Evolutionary conservation across 2,329 filamentous ascomycete species (phyloP), one percentile per base, ranked within the genome.

Genomic region (Hypoxylon sp.): DNA sequence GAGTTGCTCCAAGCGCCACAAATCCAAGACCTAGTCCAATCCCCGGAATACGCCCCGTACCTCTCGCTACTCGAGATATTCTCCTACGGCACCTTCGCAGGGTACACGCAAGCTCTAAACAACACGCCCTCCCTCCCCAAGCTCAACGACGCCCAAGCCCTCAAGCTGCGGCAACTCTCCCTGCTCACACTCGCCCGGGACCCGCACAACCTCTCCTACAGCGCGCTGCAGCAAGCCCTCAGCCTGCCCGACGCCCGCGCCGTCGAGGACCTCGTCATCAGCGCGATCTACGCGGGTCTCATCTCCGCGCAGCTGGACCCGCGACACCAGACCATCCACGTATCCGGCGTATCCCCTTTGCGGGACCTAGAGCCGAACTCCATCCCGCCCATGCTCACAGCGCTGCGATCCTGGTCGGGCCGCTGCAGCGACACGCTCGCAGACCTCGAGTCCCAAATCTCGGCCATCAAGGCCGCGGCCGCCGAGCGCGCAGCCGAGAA

Each of bases 101-200:
- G 91, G 73, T 98, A 97, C 83, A 76, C 72, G 21, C 70, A 75
- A n/a, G 78, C 80, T n/a, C 60, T 79, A 19, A 53, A 19, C 19
- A 52, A 1, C 43, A 46, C 11, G 21, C 1, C 19, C 41, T 73
- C 74, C 69, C 89, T 98, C 2, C 96, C 95, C 2, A 68, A 84
- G 6, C 88, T 99, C 52, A 91, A 87, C 77, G 85, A 88, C 0
- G 84, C 87, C 59, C 96, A 99, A 82, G 82, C 85, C 46, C 86
- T 90, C 70, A 99, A 99, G 82, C 91, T 99, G 46, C 92, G 93
- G 59, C 93, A 98, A 76, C 91, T 99, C 41, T 93, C 94, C 19
- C 89, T 99, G 67, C 86, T 99, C 49, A 91, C 93, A 0, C 89
- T 98, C 67, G 91, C 93, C 64, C 87, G 89, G 67, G 87, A 91